phyloP scores from a whole-genome alignment of 805 yeast species.

The Schwanniomyces occidentalis region DNA sequence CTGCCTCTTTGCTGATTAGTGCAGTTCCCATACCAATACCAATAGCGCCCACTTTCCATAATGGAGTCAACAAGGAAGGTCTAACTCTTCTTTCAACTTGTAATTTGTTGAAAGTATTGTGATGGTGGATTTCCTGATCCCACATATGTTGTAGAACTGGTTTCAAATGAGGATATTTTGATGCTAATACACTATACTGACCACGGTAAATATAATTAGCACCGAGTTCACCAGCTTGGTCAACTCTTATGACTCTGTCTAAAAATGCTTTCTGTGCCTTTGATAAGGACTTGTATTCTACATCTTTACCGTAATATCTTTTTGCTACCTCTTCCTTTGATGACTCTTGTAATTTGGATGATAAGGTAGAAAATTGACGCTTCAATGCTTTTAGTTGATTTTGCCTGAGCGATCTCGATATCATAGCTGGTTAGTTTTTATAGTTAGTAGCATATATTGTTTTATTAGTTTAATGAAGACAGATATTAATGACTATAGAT shows the following conservation, averaged over 20 bases:
- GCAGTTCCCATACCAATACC: slow-evolving; percentile 88
- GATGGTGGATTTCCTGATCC: slow-evolving; percentile 96
- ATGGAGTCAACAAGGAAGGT: slow-evolving; percentile 87
- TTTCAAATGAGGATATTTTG: slow-evolving; percentile 69
- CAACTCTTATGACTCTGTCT: slow-evolving; percentile 81
- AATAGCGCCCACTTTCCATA: slow-evolving; percentile 91
- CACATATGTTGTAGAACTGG: slow-evolving; percentile 92
- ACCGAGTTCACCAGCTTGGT: slow-evolving; percentile 97
- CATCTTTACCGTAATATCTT: slow-evolving; percentile 22
- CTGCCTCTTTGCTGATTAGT: slow-evolving; percentile 85
- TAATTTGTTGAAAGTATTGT: slow-evolving; percentile 74
- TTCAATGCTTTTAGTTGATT: too few species aligned
- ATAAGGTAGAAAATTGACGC: not conserved
- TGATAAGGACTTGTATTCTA: slow-evolving; percentile 39
- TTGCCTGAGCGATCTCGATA: too few species aligned
- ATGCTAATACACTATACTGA: slow-evolving; percentile 74
- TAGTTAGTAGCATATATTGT: too few species aligned
- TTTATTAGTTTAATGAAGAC: too few species aligned
- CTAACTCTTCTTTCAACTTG: slow-evolving; percentile 80
- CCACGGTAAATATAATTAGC: slow-evolving; percentile 93
- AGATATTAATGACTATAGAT: too few species aligned
- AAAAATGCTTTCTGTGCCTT: slow-evolving; percentile 68
- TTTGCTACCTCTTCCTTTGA: slow-evolving; percentile 13
- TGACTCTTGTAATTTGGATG: not conserved
- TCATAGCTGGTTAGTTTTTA: too few species aligned